Evolutionary conservation across 2,329 filamentous ascomycete genomes (phyloP), one percentile per base, ranked within the genome.

Genomic region (Bimuria novae-zelandiae): DNA sequence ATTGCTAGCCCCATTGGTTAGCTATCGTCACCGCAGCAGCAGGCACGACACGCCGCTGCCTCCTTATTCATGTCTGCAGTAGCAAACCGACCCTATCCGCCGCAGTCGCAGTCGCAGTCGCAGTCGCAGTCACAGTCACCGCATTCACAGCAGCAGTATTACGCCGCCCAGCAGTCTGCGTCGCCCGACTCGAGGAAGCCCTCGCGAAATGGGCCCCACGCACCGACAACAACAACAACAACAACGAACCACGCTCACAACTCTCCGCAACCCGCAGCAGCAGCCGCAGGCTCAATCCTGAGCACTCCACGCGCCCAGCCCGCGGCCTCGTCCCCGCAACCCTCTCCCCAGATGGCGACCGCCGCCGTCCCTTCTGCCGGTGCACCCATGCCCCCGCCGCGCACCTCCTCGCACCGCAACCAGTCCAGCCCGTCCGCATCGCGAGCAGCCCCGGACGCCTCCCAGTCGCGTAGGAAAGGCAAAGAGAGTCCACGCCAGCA

Each of bases 391-490:
- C 87, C 89, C 50, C 92, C 78, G 42, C 89, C 90, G 30, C 85
- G 92, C 67, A 92, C 89, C 7, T 95, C 92, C 12, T 94, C 90
- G 37, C 88, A 85, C 60, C 81, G 79, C 77, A 72, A 69, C 58
- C 62, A 75, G 64, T 63, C 74, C 36, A 72, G 67, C 53, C 70
- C 68, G 16, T 52, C 62, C n/a, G 57, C 61, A 35, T 61, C 62
- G 59, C 35, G 54, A 45, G 59, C 60, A 41, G 62, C 63, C 25
- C 64, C 62, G 27, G 62, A 63, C 23, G 60, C 62, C 10, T 58
- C 63, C 51, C 71, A 77, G 67, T 73, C 76, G 64, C 76, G 80
- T 65, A 75, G 80, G 62, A 76, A 77, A 72, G 75, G 70, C 43
- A 81, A 82, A 49, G 73, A 77, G 32, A 71, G 76, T 54, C 75